Conservation (phyloP, 148 eudicot genomes). For the Silene uniflora region DNA sequence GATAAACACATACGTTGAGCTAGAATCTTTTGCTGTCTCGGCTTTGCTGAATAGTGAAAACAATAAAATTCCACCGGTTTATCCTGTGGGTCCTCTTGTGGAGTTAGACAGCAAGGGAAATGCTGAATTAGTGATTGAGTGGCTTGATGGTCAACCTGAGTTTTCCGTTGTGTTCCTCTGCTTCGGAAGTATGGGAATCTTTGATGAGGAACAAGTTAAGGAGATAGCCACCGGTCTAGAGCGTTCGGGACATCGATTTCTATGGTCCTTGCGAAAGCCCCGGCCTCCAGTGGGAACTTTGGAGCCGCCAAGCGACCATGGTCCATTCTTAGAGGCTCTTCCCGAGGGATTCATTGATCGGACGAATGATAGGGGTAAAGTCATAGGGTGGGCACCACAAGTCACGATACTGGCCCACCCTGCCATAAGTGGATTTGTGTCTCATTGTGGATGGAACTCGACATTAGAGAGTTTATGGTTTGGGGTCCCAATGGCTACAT, state of each 20-base stretch:
- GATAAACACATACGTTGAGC: conserved; percentile 33
- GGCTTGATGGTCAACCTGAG: conserved; percentile 38
- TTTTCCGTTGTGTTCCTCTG: conserved; percentile 41
- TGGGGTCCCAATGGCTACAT: conserved; percentile 29
- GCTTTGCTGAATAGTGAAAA: not conserved
- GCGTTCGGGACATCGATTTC: conserved; percentile 28
- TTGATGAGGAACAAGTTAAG: conserved; percentile 31
- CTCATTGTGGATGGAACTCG: conserved; percentile 43
- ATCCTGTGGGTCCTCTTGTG: conserved; percentile 36
- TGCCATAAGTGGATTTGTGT: conserved; percentile 30
- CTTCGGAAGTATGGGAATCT: conserved; percentile 43
- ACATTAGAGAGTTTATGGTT: conserved; percentile 34
- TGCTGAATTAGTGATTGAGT: conserved; percentile 1
- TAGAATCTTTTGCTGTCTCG: conserved; percentile 19
- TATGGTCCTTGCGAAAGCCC: conserved; percentile 32
- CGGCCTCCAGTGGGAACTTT: not conserved
- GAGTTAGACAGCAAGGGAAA: not conserved
- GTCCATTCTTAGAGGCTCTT: conserved; percentile 17
- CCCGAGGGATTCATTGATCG: conserved; percentile 37
- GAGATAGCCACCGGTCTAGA: conserved; percentile 38
- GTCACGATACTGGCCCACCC: conserved; percentile 18
- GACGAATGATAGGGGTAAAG: conserved; percentile 24
- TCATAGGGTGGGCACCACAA: conserved; percentile 43
- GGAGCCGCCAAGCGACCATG: conserved; percentile 4
- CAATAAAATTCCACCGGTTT: conserved; percentile 21